A percentile compares a stretch with the other conserved stretches of the same genome.
Conservation (phyloP, 2,329 filamentous ascomycete genomes). For the Calcarisporium arbuscula region DNA sequence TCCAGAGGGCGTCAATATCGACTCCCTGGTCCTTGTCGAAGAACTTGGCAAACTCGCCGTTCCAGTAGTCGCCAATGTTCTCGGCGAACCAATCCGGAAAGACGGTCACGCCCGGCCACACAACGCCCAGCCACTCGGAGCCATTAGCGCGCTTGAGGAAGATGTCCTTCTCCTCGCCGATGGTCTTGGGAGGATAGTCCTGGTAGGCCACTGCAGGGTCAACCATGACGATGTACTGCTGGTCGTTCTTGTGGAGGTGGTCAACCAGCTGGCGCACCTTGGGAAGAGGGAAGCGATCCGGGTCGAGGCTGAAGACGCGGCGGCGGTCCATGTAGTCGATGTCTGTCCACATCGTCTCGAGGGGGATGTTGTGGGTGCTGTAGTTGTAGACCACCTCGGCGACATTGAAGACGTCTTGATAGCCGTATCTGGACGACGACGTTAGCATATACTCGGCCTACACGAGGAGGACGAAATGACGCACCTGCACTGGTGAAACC, state of each 20-base stretch:
- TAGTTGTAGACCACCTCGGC: slow-evolving; percentile 64
- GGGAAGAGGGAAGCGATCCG: slow-evolving; percentile 58
- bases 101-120: slow-evolving; percentile 69
- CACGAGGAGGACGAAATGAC: neutral
- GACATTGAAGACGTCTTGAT: slow-evolving; percentile 63
- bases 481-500: slow-evolving; percentile 68
- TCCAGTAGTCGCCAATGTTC: slow-evolving; percentile 62
- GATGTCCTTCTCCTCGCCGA: slow-evolving; percentile 37
- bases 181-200: slow-evolving; percentile 36
- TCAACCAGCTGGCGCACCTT: slow-evolving; percentile 60
- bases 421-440: slow-evolving; percentile 57
- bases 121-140: slow-evolving; percentile 54
- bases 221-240: slow-evolving; percentile 72
- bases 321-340: slow-evolving; percentile 62
- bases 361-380: slow-evolving; percentile 55
- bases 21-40: slow-evolving; percentile 59
- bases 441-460: neutral
- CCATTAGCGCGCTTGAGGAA: slow-evolving; percentile 50
- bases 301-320: slow-evolving; percentile 56
- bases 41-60: slow-evolving; percentile 57
- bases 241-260: slow-evolving; percentile 59
- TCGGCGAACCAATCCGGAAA: slow-evolving; percentile 74
- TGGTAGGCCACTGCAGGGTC: slow-evolving; percentile 58
- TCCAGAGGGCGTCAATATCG: slow-evolving; percentile 73
- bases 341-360: slow-evolving; percentile 71